Percentiles rank a stretch among this genome's conserved stretches.
Evolutionary conservation across 768 basidiomycete genomes (phyloP).

Genomic region (Leccinum obscurum): DNA sequence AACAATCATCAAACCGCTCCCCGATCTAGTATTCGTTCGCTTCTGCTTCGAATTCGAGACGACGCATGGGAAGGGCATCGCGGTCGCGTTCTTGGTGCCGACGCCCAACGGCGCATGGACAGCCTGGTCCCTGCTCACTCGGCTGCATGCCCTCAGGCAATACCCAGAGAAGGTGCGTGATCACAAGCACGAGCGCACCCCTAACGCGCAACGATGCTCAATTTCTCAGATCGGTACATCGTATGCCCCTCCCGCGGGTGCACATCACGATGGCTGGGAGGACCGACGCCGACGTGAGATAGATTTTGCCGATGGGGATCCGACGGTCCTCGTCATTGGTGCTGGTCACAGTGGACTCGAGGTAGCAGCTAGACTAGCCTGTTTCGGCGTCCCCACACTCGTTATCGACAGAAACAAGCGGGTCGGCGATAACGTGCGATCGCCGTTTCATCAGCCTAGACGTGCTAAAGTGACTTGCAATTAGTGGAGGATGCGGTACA

Average conservation of each 20-base stretch:
- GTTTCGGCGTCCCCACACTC: conserved; percentile 53
- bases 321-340: conserved; percentile 62
- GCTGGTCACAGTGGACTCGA: conserved; percentile 68
- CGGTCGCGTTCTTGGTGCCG: conserved; percentile 52
- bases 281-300: conserved; percentile 40
- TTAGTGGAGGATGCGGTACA: conserved; percentile 57
- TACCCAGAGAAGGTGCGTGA: conserved; percentile 43
- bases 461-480: conserved; percentile 3
- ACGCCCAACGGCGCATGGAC: conserved; percentile 48
- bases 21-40: conserved; percentile 59
- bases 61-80: conserved; percentile 47
- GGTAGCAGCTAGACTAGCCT: conserved; percentile 60
- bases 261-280: conserved; percentile 52
- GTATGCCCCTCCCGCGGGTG: conserved; percentile 36
- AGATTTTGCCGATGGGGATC: conserved; percentile 47
- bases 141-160: conserved; percentile 54
- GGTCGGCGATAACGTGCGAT: conserved; percentile 47
- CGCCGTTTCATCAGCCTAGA: background rate
- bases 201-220: background rate
- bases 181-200: background rate
- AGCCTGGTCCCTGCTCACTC: conserved; percentile 59
- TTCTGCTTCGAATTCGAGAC: conserved; percentile 57
- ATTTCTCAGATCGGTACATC: conserved; percentile 34
- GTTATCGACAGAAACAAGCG: conserved; percentile 53
- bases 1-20: conserved; percentile 40